Percentiles rank a stretch among this genome's conserved stretches.
Evolutionary conservation across 805 yeast genomes (phyloP).

Genomic region (Starmerella riodocensis): DNA sequence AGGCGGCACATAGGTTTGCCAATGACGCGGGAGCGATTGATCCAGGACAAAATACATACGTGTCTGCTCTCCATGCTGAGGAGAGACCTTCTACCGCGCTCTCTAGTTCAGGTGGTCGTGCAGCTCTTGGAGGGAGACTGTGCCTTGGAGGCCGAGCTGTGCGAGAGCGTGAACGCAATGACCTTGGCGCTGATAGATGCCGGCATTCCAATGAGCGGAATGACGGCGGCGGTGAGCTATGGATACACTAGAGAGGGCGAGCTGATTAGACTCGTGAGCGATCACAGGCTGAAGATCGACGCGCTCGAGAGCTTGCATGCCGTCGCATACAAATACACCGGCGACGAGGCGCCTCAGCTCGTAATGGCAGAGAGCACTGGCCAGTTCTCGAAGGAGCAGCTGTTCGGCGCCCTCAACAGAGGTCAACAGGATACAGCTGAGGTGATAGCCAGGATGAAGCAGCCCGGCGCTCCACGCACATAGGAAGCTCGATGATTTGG

Average conservation of each 20-base stretch:
- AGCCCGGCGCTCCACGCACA: too few relatives aligned
- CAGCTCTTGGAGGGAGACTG: constrained; percentile 43
- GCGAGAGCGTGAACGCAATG: constrained; percentile 59
- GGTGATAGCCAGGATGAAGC: not conserved
- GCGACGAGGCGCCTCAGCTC: constrained; percentile 38
- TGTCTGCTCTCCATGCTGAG: constrained; percentile 49
- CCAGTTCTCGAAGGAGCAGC: constrained; percentile 42
- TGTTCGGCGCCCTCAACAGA: constrained; percentile 39
- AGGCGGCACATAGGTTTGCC: constrained; percentile 70
- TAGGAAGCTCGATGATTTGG: too few relatives aligned
- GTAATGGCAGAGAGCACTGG: constrained; percentile 67
- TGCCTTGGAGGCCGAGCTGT: constrained; percentile 37
- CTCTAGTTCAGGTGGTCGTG: constrained; percentile 53
- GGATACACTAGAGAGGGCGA: constrained; percentile 25
- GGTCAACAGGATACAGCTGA: constrained; percentile 30
- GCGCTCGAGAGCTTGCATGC: constrained; percentile 43
- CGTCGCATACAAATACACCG: constrained; percentile 44
- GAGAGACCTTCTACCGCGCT: constrained; percentile 61
- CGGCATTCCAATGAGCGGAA: constrained; percentile 52
- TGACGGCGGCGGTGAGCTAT: constrained; percentile 47
- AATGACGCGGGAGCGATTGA: constrained; percentile 53
- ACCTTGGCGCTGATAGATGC: constrained; percentile 69
- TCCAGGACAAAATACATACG: constrained; percentile 58
- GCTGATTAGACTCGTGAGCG: constrained; percentile 34
- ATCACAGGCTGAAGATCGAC: constrained; percentile 24